Evolutionary conservation across 108 stramenopile species (phyloP).

Genomic region (Pelagomonas calceolata): DNA sequence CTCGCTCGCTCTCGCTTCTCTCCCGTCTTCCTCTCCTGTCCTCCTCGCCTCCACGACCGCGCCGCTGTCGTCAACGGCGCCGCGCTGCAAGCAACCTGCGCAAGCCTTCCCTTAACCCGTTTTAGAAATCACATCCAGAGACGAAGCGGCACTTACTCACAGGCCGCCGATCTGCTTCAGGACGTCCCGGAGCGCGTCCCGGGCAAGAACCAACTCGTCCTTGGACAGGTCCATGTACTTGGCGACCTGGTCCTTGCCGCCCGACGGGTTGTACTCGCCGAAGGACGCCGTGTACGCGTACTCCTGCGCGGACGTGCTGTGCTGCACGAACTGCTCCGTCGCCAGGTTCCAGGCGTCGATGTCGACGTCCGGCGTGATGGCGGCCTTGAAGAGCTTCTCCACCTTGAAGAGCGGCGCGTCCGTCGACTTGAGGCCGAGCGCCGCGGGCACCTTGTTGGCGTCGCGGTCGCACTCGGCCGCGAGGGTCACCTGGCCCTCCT

Average conservation of each 20-base stretch:
- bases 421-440: background rate
- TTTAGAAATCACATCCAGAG: too few species aligned
- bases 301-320: background rate
- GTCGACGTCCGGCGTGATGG: background rate
- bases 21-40: too few species aligned
- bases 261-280: slow-evolving; percentile 1
- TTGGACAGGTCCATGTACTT: background rate
- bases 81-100: too few species aligned
- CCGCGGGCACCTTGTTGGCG: background rate
- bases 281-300: background rate
- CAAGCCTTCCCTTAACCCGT: too few species aligned
- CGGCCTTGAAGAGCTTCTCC: background rate
- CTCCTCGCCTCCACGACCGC: too few species aligned
- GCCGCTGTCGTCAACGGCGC: too few species aligned
- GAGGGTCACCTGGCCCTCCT: background rate
- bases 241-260: slow-evolving; percentile 2
- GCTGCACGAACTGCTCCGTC: background rate
- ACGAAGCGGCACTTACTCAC: too few species aligned
- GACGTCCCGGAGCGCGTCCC: background rate
- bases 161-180: background rate
- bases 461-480: background rate
- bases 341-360: background rate
- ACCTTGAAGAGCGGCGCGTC: background rate
- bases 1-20: too few species aligned
- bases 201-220: background rate